Evolutionary conservation across 345 rosid species (phyloP).

Genomic region (Salix caprea): DNA sequence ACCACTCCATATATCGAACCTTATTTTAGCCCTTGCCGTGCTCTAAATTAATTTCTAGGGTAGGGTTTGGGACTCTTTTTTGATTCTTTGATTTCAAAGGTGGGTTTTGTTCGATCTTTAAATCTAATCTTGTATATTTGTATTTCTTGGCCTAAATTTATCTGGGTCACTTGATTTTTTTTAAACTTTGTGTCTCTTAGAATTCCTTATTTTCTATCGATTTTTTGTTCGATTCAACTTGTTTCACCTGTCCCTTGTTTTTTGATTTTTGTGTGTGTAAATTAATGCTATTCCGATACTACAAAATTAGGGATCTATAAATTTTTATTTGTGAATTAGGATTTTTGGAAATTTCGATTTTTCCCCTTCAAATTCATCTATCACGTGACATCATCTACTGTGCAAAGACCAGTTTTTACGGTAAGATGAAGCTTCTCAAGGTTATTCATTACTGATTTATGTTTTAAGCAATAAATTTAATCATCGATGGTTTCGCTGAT

Average conservation of each 20-base stretch:
- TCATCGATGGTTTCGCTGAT: not conserved
- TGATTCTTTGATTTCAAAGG: not conserved
- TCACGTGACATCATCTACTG: not conserved
- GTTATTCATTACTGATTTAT: not conserved
- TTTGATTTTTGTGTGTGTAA: not conserved
- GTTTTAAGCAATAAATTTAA: not conserved
- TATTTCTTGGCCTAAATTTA: not conserved
- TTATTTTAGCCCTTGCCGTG: not conserved
- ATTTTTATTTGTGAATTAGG: not conserved
- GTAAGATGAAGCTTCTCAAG: constrained; percentile 2
- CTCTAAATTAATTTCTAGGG: constrained; percentile 26
- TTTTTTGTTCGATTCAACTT: not conserved
- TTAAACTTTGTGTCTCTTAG: not conserved
- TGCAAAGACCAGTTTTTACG: not conserved
- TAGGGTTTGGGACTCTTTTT: constrained; percentile 41
- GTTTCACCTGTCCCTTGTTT: not conserved
- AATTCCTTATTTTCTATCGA: not conserved
- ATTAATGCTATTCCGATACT: not conserved
- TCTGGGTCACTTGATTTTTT: constrained; percentile 9
- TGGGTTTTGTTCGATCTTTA: constrained; percentile 15
- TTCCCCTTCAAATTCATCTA: no score
- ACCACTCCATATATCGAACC: constrained; percentile 17
- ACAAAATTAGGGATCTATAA: not conserved
- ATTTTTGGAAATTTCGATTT: not conserved
- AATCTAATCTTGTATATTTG: not conserved